Percentiles rank a stretch among this genome's conserved stretches.
These are phyloP conservation scores for Tinospora cordifolia DNA, from an alignment of 164 flowering plant species.

Conservation along the genomic window DNA sequence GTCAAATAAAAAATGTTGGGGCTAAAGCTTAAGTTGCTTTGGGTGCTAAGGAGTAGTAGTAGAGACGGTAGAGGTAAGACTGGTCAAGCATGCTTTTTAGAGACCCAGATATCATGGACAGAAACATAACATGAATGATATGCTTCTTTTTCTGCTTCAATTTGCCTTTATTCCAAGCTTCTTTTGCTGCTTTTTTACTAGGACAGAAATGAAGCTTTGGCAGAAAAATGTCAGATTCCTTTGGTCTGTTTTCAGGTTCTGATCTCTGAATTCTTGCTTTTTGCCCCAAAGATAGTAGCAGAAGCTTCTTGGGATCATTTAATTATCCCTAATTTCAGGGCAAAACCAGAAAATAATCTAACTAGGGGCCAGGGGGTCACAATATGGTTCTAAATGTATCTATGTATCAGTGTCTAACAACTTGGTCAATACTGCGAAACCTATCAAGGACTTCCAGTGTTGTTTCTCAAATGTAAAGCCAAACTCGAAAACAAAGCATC, in stretches of 20 bases:
- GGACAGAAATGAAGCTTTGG: constrained; percentile 15
- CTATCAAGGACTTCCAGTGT: too few species aligned
- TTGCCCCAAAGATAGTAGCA: constrained; percentile 12
- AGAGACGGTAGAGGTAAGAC: constrained; percentile 3
- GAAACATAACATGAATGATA: constrained; percentile 19
- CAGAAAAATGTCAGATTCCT: constrained; percentile 21
- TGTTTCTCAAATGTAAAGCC: too few species aligned
- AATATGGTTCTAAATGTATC: too few species aligned
- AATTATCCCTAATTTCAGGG: neutral
- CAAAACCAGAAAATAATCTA: neutral
- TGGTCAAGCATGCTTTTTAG: constrained; percentile 15
- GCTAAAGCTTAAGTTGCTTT: neutral
- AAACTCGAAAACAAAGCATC: too few species aligned
- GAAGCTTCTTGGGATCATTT: constrained; percentile 18
- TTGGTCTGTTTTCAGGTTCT: constrained; percentile 17
- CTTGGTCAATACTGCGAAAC: too few species aligned
- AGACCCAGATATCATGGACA: constrained; percentile 7
- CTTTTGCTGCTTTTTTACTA: constrained; percentile 27
- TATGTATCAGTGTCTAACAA: too few species aligned
- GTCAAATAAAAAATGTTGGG: too few species aligned
- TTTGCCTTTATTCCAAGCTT: constrained; percentile 34
- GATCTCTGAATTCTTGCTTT: constrained; percentile 11
- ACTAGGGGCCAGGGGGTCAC: too few species aligned
- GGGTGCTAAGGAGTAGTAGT: neutral
- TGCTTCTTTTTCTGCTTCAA: constrained; percentile 11